These are phyloP conservation scores for Spirogloea muscicola DNA, from an alignment of 139 green algal species.

Conservation along the genomic window DNA sequence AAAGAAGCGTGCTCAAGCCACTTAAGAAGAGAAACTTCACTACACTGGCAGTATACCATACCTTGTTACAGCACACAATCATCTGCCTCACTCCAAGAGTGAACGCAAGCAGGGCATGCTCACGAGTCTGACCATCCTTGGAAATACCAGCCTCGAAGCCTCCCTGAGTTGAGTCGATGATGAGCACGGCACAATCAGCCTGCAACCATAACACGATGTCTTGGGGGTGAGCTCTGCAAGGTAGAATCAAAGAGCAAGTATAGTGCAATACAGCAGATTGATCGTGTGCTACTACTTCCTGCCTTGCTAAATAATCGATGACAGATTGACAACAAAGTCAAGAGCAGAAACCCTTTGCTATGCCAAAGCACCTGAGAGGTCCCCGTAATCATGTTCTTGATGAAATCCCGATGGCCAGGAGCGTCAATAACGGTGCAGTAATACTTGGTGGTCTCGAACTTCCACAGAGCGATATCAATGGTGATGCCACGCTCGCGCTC, in stretches of 20 bases:
- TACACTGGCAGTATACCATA: no score
- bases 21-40: no score
- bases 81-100: conserved; percentile 97
- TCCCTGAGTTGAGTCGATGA: conserved; percentile 74
- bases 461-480: conserved; percentile 92
- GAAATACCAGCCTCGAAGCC: conserved; percentile 48
- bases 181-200: conserved; percentile 68
- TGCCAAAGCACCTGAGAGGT: conserved; percentile 48
- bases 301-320: no score
- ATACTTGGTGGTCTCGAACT: conserved; percentile 98
- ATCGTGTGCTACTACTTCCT: no score
- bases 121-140: conserved; percentile 90
- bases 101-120: conserved; percentile 96
- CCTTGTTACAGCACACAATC: conserved; percentile 69
- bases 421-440: conserved; percentile 89
- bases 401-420: conserved; percentile 95
- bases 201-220: no score
- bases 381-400: conserved; percentile 99
- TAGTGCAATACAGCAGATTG: no score
- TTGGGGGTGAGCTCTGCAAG: no score
- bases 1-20: no score
- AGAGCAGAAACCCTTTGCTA: no score
- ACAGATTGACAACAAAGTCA: no score
- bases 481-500: conserved; percentile 64
- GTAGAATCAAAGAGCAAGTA: no score